Evolutionary conservation across 148 eudicot genomes (phyloP), one percentile per base, ranked within the genome.

Genomic region (Rhododendron ovatum): DNA sequence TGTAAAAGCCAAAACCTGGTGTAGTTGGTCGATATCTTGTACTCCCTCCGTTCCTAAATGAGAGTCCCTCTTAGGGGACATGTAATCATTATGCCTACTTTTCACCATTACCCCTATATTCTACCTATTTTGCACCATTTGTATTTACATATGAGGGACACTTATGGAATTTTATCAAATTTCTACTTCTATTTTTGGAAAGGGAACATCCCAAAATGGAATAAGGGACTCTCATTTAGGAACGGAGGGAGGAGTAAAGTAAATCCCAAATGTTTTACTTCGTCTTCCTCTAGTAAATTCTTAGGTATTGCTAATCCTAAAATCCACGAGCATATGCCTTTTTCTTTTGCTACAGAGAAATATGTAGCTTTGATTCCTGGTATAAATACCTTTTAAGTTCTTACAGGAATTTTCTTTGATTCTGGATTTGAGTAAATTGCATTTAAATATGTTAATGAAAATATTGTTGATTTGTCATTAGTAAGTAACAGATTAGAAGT

Each of bases 281-380:
- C 9, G 55, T 74, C 59, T 35, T 30, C 45, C 50, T 71, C 48
- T 71, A 51, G 53, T 69, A 47, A 71, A 30, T 83, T 35, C 20
- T 5, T 39, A 14, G 51, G 8, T 13, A n/a, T 13, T 15, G 53
- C 22, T 14, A 61, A 41, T 37, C 22, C 53, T 63, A 33, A 37
- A 82, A 28, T 82, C 33, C 18, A 7, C 0, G 39, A 59, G 48
- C 24, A 59, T 22, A 82, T 35, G n/a, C 69, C 3, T 55, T 10
- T 35, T 22, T 33, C 33, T 67, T 45, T 65, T 61, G 53, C n/a
- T 24, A 48, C 37, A 22, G 26, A 47, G 48, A 75, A 75, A 75
- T 26, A 5, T 79, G 37, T 48, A 9, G 39, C 61, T 80, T 71
- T 83, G 33, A 86, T 86, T 83, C 43, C 82, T 78, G 80, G 69